A percentile compares a stretch with the other conserved stretches of the same genome.
These are phyloP conservation scores for Thecamonas trahens DNA, from an alignment of 78 protist genomes.

Conservation along the genomic window DNA sequence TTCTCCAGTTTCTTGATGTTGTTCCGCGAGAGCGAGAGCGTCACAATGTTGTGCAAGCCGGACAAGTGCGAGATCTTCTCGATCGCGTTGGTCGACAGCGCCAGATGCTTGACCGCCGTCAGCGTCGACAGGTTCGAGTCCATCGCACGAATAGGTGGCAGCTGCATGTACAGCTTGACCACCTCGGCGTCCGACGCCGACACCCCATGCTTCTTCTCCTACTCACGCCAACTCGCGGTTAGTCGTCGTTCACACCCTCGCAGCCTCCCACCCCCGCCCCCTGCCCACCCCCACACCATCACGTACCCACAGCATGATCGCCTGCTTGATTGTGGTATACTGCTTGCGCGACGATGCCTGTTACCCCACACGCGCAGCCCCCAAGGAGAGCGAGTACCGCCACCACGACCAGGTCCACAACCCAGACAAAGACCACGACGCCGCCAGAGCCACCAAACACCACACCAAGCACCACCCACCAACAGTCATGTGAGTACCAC, in stretches of 20 bases:
- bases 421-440: not conserved
- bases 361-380: not conserved
- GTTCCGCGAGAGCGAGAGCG: conserved; percentile 62
- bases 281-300: too few relatives aligned
- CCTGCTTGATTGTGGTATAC: not conserved
- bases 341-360: not conserved
- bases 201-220: not conserved
- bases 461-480: too few relatives aligned
- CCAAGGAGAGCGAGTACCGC: not conserved
- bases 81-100: conserved; percentile 61
- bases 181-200: conserved; percentile 4
- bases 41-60: conserved; percentile 30
- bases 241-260: not conserved
- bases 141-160: conserved; percentile 18
- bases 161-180: not conserved
- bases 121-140: conserved; percentile 3
- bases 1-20: conserved; percentile 41
- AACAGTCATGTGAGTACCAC: too few relatives aligned
- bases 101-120: conserved; percentile 32
- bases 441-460: too few relatives aligned
- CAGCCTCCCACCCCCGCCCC: not conserved
- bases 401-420: not conserved
- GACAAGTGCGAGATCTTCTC: conserved; percentile 37
- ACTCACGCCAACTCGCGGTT: not conserved
- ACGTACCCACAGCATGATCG: not conserved